phyloP scores from a whole-genome alignment of 257 asterid genomes.

The Verbascum thapsus region DNA sequence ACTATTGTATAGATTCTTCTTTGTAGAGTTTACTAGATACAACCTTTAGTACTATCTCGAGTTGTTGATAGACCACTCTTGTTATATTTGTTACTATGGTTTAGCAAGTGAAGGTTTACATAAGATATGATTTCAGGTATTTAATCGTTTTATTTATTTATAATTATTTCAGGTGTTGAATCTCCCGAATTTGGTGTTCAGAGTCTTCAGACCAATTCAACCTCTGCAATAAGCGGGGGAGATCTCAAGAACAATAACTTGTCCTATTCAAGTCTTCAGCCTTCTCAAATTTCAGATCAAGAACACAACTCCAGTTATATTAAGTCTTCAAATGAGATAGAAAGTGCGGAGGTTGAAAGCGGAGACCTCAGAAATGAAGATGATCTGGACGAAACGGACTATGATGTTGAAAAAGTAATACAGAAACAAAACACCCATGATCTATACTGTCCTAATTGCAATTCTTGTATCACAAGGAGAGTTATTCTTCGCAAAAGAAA shows the following conservation, averaged over 20 bases:
- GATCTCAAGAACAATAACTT: slow-evolving; percentile 26
- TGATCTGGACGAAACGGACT: slow-evolving; percentile 46
- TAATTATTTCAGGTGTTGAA: slow-evolving; percentile 43
- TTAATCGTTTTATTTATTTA: no score
- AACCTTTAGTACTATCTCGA: background rate
- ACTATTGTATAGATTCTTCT: background rate
- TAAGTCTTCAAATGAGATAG: slow-evolving; percentile 52
- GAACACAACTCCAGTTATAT: slow-evolving; percentile 24
- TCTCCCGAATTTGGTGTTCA: slow-evolving; percentile 26
- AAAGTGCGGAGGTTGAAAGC: slow-evolving; percentile 53
- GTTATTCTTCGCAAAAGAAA: slow-evolving; percentile 87
- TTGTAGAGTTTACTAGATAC: slow-evolving; percentile 1
- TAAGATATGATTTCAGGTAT: slow-evolving; percentile 41
- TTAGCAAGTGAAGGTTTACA: slow-evolving; percentile 2
- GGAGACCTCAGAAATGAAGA: slow-evolving; percentile 45
- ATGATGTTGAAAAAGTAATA: slow-evolving; percentile 66
- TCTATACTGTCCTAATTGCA: slow-evolving; percentile 88
- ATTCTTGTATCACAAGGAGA: slow-evolving; percentile 83
- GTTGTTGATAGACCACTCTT: slow-evolving; percentile 1
- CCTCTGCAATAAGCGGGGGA: slow-evolving; percentile 31
- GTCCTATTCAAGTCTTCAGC: slow-evolving; percentile 30
- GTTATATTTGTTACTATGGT: background rate
- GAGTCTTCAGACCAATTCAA: slow-evolving; percentile 33
- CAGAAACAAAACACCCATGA: slow-evolving; percentile 77
- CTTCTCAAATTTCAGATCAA: slow-evolving; percentile 39